Base-by-base conservation (phyloP, 2,329 filamentous ascomycete genomes). In the Stachybotrys echinatus region DNA sequence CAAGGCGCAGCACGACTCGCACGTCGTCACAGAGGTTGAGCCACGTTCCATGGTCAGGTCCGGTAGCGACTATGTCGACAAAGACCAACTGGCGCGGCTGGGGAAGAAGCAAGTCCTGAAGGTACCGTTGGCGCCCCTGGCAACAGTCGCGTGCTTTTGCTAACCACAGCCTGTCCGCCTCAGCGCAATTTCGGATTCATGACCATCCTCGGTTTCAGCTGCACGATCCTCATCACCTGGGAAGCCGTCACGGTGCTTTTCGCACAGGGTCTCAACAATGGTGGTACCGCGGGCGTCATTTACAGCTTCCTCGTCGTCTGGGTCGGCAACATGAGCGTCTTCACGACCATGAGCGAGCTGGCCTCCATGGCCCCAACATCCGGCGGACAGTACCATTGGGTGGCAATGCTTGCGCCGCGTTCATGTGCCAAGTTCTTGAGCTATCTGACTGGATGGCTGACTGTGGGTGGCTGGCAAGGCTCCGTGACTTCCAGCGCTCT, bases 321-420 rank as follows among this genome's bases (percentile, higher is more conserved):
- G 70, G 57, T 72, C 27, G 76, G 75, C 4, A 73, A 69, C 54
- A 58, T 74, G 23, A 68, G 69, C 31, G 67, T 75, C 22, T 74
- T 74, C 22, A 62, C 67, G 4, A 68, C 60, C 20, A 57, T 65
- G 53, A 62, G 58, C 12, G 73, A 75, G 59, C 66, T 74, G 53
- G 69, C 70, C 2, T 74, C 70, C 0, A 74, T 75, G 66, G 70
- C 77, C 52, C 55, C 79, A 58, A 58, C 81, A 56, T 50, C 76
- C 0, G 80, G 79, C 43, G 80, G 80, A 8, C 79, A 84, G 62
- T 84, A 83, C 54, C 78, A 82, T 58, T 83, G 79, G 78, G 77
- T 82, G 0, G 77, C 74, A 1, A 74, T 79, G 55, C 72, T 82
- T 49, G 74, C 63, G 3, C 74, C 77, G 1, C 63, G 62, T 2